These are phyloP conservation scores for Balamuthia mandrillaris DNA, from an alignment of 208 protist genomes.

Conservation along the genomic window DNA sequence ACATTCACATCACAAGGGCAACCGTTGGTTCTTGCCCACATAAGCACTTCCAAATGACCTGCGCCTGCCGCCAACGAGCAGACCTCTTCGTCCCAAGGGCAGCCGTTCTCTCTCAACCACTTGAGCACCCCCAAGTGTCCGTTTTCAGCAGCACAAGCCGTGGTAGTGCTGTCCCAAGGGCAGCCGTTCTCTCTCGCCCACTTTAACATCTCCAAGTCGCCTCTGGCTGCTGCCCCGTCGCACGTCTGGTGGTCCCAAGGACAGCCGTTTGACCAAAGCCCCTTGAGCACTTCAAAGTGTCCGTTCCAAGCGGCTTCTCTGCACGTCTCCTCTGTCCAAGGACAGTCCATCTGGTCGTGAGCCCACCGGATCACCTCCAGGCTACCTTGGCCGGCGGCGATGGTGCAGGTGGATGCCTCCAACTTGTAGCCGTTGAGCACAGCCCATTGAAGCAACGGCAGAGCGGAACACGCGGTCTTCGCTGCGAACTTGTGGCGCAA, in stretches of 20 bases:
- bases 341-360: background rate
- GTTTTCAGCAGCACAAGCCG: background rate
- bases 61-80: background rate
- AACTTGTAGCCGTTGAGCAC: background rate
- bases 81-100: background rate
- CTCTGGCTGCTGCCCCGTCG: background rate
- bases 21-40: background rate
- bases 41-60: background rate
- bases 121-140: background rate
- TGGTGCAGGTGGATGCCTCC: background rate
- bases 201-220: background rate
- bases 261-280: background rate
- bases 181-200: background rate
- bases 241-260: background rate
- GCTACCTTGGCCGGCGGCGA: background rate
- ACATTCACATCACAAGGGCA: background rate
- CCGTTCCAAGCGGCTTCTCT: background rate
- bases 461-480: background rate
- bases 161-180: background rate
- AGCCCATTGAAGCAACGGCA: background rate
- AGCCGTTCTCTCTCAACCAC: background rate
- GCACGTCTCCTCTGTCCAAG: too few relatives aligned
- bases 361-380: background rate
- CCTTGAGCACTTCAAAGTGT: background rate
- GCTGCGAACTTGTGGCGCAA: too few relatives aligned